A percentile compares a stretch with the other conserved stretches of the same genome.
Evolutionary conservation across 805 yeast genomes (phyloP).

Genomic region (Barnettozyma pratensis): DNA sequence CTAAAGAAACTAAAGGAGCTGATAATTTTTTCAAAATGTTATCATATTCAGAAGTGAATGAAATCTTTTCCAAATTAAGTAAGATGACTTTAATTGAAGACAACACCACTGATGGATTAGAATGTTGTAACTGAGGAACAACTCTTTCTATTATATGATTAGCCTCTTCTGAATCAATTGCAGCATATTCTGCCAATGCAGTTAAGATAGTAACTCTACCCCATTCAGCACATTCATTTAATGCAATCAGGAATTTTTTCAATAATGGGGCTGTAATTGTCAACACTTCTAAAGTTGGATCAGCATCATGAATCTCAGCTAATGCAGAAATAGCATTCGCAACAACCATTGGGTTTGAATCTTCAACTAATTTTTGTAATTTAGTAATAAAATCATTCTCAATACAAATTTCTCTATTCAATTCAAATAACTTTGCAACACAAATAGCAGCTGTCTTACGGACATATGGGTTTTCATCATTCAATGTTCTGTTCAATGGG

Average conservation of each 20-base stretch:
- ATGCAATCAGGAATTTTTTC: conserved; percentile 67
- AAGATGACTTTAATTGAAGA: conserved; percentile 78
- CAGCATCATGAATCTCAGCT: conserved; percentile 73
- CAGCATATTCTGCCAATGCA: conserved; percentile 67
- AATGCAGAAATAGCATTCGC: conserved; percentile 89
- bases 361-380: conserved; percentile 65
- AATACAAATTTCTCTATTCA: conserved; percentile 72
- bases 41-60: conserved; percentile 31
- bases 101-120: conserved; percentile 90
- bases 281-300: conserved; percentile 46
- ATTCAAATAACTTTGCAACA: conserved; percentile 90
- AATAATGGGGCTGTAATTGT: conserved; percentile 37
- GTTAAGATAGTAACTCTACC: conserved; percentile 88
- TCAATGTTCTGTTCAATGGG: conserved; percentile 78
- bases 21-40: conserved; percentile 62
- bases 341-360: conserved; percentile 94
- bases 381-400: conserved; percentile 81
- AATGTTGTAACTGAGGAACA: conserved; percentile 94
- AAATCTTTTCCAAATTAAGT: conserved; percentile 53
- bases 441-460: conserved; percentile 97
- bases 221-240: conserved; percentile 99
- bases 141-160: conserved; percentile 83
- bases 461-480: conserved; percentile 95
- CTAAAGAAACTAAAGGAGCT: conserved; percentile 82
- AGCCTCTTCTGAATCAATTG: conserved; percentile 59